phyloP scores from a whole-genome alignment of 495 filamentous ascomycete genomes.

The Entonaema liquescens region DNA sequence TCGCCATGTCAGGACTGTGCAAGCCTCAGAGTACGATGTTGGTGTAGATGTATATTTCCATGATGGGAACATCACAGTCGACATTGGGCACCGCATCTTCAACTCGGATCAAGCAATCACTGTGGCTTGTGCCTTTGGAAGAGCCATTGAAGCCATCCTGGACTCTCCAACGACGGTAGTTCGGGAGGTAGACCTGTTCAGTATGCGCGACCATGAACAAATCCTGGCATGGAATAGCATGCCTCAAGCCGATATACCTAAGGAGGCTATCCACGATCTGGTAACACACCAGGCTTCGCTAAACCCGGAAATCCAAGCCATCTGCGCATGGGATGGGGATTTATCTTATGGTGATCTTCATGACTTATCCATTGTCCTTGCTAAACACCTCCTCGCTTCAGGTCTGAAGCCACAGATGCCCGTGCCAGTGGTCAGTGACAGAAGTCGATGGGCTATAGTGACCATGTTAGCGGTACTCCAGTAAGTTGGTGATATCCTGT shows the following conservation, averaged over 20 bases:
- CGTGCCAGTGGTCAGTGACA: slow-evolving; percentile 58
- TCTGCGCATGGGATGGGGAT: slow-evolving; percentile 57
- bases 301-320: slow-evolving; percentile 52
- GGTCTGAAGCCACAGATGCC: slow-evolving; percentile 54
- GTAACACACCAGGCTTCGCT: slow-evolving; percentile 45
- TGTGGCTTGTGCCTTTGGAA: slow-evolving; percentile 54
- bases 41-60: slow-evolving; percentile 52
- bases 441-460: slow-evolving; percentile 55
- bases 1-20: slow-evolving; percentile 50
- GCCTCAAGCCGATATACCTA: slow-evolving; percentile 46
- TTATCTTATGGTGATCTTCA: slow-evolving; percentile 54
- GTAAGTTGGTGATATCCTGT: slow-evolving; percentile 38
- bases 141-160: slow-evolving; percentile 54
- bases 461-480: slow-evolving; percentile 59
- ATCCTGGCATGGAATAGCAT: slow-evolving; percentile 52
- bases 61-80: slow-evolving; percentile 49
- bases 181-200: slow-evolving; percentile 55
- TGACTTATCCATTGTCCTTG: slow-evolving; percentile 49
- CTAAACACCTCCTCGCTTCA: slow-evolving; percentile 52
- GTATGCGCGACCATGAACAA: slow-evolving; percentile 53
- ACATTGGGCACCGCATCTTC: slow-evolving; percentile 56
- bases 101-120: slow-evolving; percentile 51
- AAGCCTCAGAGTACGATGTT: slow-evolving; percentile 56
- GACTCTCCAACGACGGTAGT: slow-evolving; percentile 46
- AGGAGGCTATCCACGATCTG: slow-evolving; percentile 48